These are phyloP conservation scores for Coemansia sp. DNA, from an alignment of 192 early-diverging fungal species.

Conservation along the genomic window DNA sequence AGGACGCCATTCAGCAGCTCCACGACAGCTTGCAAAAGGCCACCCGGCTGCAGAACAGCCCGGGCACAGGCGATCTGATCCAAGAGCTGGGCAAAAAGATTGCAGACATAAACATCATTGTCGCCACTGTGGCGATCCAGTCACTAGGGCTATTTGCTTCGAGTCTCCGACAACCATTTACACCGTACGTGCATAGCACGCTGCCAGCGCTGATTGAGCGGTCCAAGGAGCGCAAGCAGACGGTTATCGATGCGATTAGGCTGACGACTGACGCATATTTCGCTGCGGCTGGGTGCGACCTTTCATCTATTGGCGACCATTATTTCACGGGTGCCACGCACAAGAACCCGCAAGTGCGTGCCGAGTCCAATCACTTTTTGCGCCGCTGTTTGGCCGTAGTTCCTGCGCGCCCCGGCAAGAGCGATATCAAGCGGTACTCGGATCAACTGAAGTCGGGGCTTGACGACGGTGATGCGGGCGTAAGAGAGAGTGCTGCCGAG, in stretches of 20 bases:
- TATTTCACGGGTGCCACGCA: slow-evolving; percentile 68
- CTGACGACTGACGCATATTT: slow-evolving; percentile 86
- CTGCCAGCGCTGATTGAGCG: slow-evolving; percentile 80
- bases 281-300: slow-evolving; percentile 51
- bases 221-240: slow-evolving; percentile 93
- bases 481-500: slow-evolving; percentile 84
- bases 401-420: slow-evolving; percentile 70
- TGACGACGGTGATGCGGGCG: slow-evolving; percentile 83
- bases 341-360: slow-evolving; percentile 92
- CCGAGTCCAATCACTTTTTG: slow-evolving; percentile 76
- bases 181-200: slow-evolving; percentile 74
- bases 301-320: slow-evolving; percentile 79
- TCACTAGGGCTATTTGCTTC: slow-evolving; percentile 80
- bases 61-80: slow-evolving; percentile 76
- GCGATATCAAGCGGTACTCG: slow-evolving; percentile 76
- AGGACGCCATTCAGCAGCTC: slow-evolving; percentile 84
- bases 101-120: slow-evolving; percentile 86
- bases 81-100: slow-evolving; percentile 83
- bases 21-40: slow-evolving; percentile 47
- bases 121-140: slow-evolving; percentile 78
- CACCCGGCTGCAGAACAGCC: slow-evolving; percentile 46
- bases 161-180: slow-evolving; percentile 80
- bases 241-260: slow-evolving; percentile 82
- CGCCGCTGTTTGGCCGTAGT: slow-evolving; percentile 74
- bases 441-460: slow-evolving; percentile 78